phyloP scores from a whole-genome alignment of 805 yeast genomes.

The Dipodascus geniculatus region DNA sequence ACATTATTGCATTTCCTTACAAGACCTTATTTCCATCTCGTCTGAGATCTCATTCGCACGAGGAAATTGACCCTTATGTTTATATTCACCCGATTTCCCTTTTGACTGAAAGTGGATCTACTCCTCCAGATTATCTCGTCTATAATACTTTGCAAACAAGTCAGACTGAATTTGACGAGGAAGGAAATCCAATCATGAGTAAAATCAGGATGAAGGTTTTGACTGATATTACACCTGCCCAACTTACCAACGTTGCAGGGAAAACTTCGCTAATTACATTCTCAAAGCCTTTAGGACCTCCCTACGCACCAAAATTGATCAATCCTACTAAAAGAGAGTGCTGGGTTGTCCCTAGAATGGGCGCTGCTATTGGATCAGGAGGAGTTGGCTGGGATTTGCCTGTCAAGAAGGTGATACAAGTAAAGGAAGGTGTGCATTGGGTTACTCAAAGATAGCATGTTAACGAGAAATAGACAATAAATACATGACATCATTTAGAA shows the following conservation, averaged over 20 bases:
- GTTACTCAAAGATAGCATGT: slow-evolving; percentile 16
- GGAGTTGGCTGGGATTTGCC: slow-evolving; percentile 90
- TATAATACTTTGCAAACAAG: slow-evolving; percentile 57
- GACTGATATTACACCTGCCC: slow-evolving; percentile 63
- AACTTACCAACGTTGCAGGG: slow-evolving; percentile 67
- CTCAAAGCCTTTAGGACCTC: slow-evolving; percentile 87
- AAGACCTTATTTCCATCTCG: slow-evolving; percentile 35
- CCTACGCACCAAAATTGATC: slow-evolving; percentile 67
- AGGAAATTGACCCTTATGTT: slow-evolving; percentile 41
- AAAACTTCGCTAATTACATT: slow-evolving; percentile 62
- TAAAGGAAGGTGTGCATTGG: slow-evolving; percentile 62
- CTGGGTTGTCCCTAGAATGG: slow-evolving; percentile 84
- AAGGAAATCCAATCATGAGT: slow-evolving; percentile 30
- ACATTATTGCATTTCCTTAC: slow-evolving; percentile 42
- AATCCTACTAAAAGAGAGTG: slow-evolving; percentile 59
- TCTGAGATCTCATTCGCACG: slow-evolving; percentile 24
- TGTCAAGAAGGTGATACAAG: slow-evolving; percentile 62
- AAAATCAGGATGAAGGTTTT: slow-evolving; percentile 53
- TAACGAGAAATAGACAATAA: not conserved
- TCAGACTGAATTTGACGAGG: slow-evolving; percentile 31
- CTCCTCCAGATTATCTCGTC: slow-evolving; percentile 72
- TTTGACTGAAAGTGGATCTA: slow-evolving; percentile 43
- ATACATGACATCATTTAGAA: not conserved
- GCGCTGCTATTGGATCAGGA: slow-evolving; percentile 73
- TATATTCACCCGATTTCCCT: slow-evolving; percentile 76